These are phyloP conservation scores for Saccharata proteae DNA, from an alignment of 2,329 filamentous ascomycete genomes.

Conservation along the genomic window DNA sequence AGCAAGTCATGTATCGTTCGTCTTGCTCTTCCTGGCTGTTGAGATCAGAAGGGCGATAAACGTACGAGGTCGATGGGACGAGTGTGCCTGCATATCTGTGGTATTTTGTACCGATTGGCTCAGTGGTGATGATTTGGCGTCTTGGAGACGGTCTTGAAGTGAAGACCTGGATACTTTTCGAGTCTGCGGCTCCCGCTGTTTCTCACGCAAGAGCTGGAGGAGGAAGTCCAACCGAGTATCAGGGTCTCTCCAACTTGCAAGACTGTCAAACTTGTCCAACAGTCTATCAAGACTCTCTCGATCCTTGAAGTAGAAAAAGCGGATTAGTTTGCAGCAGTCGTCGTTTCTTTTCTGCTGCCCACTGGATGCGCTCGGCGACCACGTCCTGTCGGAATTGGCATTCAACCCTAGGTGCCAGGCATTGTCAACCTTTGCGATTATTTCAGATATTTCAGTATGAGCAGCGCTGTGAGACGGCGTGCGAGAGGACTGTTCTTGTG, in stretches of 20 bases:
- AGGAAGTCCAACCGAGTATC: constrained; percentile 10
- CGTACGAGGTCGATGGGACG: too few relatives aligned
- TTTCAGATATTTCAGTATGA: constrained; percentile 4
- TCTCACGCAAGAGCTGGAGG: constrained; percentile 11
- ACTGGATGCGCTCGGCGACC: constrained; percentile 16
- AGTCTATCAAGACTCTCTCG: constrained; percentile 11
- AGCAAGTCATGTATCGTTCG: too few relatives aligned
- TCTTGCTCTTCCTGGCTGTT: too few relatives aligned
- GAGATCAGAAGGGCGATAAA: too few relatives aligned
- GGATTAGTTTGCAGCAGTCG: constrained; percentile 12
- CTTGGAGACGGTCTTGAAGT: too few relatives aligned
- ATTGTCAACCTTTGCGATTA: neutral
- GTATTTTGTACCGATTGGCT: too few relatives aligned
- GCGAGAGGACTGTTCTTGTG: neutral
- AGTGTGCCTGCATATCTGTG: too few relatives aligned
- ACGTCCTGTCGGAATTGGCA: constrained; percentile 9
- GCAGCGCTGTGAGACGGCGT: neutral
- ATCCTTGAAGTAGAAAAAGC: constrained; percentile 13
- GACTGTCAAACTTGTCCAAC: constrained; percentile 11
- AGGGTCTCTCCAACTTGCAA: constrained; percentile 6
- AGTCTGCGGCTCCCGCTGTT: too few relatives aligned
- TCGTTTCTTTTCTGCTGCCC: constrained; percentile 10
- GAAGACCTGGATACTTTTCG: too few relatives aligned
- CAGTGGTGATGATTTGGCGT: too few relatives aligned
- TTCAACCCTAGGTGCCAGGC: constrained; percentile 1